Conservation (phyloP, 2,329 filamentous ascomycete genomes). For the Chrysoporthe cubensis region DNA sequence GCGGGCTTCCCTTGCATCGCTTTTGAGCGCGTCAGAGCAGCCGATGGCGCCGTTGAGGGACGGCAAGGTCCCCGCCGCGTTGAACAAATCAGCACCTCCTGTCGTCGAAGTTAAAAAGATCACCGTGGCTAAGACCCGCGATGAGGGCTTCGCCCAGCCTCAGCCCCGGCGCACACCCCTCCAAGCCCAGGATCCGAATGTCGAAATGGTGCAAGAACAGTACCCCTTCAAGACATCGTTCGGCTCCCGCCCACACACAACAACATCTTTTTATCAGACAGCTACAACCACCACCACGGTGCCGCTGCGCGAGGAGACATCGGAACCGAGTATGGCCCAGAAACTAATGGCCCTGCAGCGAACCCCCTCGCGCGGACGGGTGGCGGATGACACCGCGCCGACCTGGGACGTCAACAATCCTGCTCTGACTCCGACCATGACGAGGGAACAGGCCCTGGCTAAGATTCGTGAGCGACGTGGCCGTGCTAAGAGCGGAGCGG, state of each 20-base stretch:
- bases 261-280: slow-evolving; percentile 51
- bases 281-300: slow-evolving; percentile 57
- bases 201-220: slow-evolving; percentile 20
- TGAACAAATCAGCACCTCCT: slow-evolving; percentile 45
- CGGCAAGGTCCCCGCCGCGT: slow-evolving; percentile 48
- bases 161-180: slow-evolving; percentile 19
- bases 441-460: slow-evolving; percentile 74
- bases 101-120: slow-evolving; percentile 28
- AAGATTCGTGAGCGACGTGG: slow-evolving; percentile 75
- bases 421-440: slow-evolving; percentile 67
- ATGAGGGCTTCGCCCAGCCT: slow-evolving; percentile 6
- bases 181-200: slow-evolving; percentile 25
- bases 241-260: slow-evolving; percentile 48
- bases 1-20: slow-evolving; percentile 63
- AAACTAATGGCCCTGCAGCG: slow-evolving; percentile 45
- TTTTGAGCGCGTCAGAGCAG: slow-evolving; percentile 60
- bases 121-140: slow-evolving; percentile 24
- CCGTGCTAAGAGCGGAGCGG: slow-evolving; percentile 69
- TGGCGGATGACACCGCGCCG: slow-evolving; percentile 33
- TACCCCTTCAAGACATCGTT: slow-evolving; percentile 23
- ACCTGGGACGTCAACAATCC: slow-evolving; percentile 61
- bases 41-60: slow-evolving; percentile 39
- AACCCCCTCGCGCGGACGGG: slow-evolving; percentile 44
- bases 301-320: slow-evolving; percentile 52
- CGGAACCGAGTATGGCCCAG: slow-evolving; percentile 48